These are phyloP conservation scores for Coprinopsis cinerea DNA, from an alignment of 768 basidiomycete species.

Conservation along the genomic window DNA sequence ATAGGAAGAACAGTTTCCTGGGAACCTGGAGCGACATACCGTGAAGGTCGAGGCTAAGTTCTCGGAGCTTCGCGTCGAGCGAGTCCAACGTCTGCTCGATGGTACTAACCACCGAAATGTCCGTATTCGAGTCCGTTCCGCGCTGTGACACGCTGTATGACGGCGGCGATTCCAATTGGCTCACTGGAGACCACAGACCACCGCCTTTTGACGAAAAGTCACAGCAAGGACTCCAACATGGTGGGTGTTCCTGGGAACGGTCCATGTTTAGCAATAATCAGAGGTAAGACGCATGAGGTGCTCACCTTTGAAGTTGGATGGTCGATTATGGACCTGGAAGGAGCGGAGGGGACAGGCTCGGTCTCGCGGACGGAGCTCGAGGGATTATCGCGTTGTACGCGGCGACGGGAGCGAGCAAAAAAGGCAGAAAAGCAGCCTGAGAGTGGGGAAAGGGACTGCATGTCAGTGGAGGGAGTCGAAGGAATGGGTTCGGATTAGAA, in stretches of 20 bases:
- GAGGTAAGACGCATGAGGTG: background rate
- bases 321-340: background rate
- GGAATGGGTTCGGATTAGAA: background rate
- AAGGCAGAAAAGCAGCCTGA: constrained; percentile 33
- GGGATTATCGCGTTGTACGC: background rate
- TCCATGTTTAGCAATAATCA: background rate
- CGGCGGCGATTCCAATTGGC: constrained; percentile 37
- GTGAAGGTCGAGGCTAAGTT: constrained; percentile 67
- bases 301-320: background rate
- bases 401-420: constrained; percentile 17
- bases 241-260: constrained; percentile 13
- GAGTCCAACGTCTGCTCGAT: constrained; percentile 51
- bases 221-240: constrained; percentile 36
- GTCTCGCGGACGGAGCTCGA: background rate
- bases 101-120: constrained; percentile 38
- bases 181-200: constrained; percentile 21
- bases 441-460: constrained; percentile 18
- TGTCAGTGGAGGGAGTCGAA: constrained; percentile 13
- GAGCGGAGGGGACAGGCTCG: constrained; percentile 4
- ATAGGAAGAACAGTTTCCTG: background rate
- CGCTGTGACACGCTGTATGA: constrained; percentile 26
- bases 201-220: constrained; percentile 33
- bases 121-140: constrained; percentile 14
- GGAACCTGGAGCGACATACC: constrained; percentile 30
- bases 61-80: constrained; percentile 47